Evolutionary conservation across 106 monocot genomes (phyloP).

Genomic region (Acorus gramineus): DNA sequence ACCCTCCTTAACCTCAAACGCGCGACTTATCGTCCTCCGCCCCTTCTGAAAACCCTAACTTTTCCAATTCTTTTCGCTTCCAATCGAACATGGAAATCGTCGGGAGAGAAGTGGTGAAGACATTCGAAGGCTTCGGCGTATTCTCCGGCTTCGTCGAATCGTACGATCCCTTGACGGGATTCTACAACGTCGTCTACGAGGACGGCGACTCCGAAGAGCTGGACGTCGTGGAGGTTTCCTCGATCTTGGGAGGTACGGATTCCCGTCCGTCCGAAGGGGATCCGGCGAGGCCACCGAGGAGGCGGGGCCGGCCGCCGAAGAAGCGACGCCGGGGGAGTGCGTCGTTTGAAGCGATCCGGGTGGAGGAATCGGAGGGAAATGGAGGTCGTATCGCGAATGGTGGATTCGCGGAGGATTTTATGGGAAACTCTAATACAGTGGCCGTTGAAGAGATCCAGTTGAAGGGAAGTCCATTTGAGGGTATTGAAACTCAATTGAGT

Average conservation of each 20-base stretch:
- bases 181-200: constrained; percentile 36
- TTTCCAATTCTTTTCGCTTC: too few relatives aligned
- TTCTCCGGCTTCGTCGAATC: constrained; percentile 50
- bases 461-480: not conserved
- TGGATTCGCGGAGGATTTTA: too few relatives aligned
- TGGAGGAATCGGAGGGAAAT: not conserved
- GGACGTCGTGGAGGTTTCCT: constrained; percentile 28
- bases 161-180: constrained; percentile 36
- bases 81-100: constrained; percentile 23
- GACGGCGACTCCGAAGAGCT: constrained; percentile 57
- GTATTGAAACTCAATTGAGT: not conserved
- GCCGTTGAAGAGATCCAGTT: not conserved
- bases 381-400: too few relatives aligned
- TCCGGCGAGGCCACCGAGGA: constrained; percentile 20
- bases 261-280: not conserved
- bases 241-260: constrained; percentile 31
- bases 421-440: not conserved
- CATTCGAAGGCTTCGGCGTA: constrained; percentile 35
- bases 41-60: too few relatives aligned
- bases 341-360: not conserved
- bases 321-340: not conserved
- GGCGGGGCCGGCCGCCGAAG: constrained; percentile 4
- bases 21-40: too few relatives aligned
- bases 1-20: too few relatives aligned
- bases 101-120: constrained; percentile 36